These are phyloP conservation scores for Dendrocalamus sinicus DNA, from an alignment of 176 grass and related monocot genomes.

Conservation along the genomic window DNA sequence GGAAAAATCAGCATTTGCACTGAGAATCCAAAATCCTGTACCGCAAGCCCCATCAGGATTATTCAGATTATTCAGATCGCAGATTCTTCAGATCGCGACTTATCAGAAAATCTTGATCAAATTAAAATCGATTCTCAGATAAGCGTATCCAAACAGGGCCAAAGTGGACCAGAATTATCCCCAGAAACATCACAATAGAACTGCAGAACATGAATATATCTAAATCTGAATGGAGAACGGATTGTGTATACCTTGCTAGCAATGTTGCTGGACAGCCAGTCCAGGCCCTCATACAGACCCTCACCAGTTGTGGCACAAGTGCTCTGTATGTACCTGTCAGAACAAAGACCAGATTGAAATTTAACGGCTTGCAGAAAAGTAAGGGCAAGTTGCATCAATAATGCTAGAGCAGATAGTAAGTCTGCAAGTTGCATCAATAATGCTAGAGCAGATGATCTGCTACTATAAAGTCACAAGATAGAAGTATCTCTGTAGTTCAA, in stretches of 20 bases:
- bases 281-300: conserved; percentile 60
- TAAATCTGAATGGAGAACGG: background rate
- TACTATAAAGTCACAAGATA: background rate
- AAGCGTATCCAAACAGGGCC: no score
- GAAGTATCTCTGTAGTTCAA: background rate
- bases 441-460: background rate
- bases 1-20: no score
- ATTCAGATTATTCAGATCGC: no score
- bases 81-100: no score
- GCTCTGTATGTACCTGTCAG: conserved; percentile 60
- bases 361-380: background rate
- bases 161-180: background rate
- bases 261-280: conserved; percentile 65
- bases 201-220: background rate
- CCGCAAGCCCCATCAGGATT: no score
- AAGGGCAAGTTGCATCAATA: background rate
- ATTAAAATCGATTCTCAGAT: no score
- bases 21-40: no score
- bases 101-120: no score
- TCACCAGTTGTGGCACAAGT: conserved; percentile 60
- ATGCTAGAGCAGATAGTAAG: background rate
- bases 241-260: conserved; percentile 53
- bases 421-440: background rate
- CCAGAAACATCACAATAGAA: background rate
- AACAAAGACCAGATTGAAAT: background rate